phyloP scores from a whole-genome alignment of 2,329 filamentous ascomycete genomes.

The Trichoderma sp. region DNA sequence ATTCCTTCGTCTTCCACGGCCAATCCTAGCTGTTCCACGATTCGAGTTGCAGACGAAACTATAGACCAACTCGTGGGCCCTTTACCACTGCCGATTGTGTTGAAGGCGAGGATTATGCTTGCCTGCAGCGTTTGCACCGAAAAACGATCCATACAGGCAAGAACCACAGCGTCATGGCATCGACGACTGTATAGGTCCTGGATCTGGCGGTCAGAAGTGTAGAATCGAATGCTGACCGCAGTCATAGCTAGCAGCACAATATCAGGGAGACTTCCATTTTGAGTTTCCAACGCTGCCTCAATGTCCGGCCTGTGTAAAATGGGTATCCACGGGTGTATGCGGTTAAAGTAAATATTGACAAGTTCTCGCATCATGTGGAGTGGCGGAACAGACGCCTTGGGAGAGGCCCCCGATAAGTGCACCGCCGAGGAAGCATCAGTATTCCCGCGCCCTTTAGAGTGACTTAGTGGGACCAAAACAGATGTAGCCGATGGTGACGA shows the following conservation, averaged over 20 bases:
- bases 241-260: constrained; percentile 18
- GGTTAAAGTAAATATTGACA: constrained; percentile 14
- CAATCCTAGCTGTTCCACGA: constrained; percentile 26
- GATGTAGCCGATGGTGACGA: not conserved
- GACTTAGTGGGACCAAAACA: not conserved
- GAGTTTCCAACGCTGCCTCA: constrained; percentile 1
- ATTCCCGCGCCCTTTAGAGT: not conserved
- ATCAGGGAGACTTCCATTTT: constrained; percentile 8
- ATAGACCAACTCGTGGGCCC: constrained; percentile 21
- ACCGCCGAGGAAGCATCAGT: not conserved
- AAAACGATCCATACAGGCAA: constrained; percentile 22
- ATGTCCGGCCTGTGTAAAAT: constrained; percentile 17
- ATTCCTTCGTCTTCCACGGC: constrained; percentile 26
- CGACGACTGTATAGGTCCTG: constrained; percentile 18
- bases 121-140: constrained; percentile 35
- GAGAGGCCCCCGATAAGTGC: not conserved
- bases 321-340: constrained; percentile 20
- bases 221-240: constrained; percentile 17
- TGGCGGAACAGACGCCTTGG: constrained; percentile 10
- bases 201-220: constrained; percentile 15
- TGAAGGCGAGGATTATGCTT: constrained; percentile 35
- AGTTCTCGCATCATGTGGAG: constrained; percentile 18
- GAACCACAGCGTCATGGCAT: constrained; percentile 19
- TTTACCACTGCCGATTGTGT: constrained; percentile 24
- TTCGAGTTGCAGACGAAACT: constrained; percentile 21